Percentiles rank a stretch among this genome's conserved stretches.
Evolutionary conservation across 2,329 filamentous ascomycete species (phyloP).

Genomic region (Hypoxylon sp.): DNA sequence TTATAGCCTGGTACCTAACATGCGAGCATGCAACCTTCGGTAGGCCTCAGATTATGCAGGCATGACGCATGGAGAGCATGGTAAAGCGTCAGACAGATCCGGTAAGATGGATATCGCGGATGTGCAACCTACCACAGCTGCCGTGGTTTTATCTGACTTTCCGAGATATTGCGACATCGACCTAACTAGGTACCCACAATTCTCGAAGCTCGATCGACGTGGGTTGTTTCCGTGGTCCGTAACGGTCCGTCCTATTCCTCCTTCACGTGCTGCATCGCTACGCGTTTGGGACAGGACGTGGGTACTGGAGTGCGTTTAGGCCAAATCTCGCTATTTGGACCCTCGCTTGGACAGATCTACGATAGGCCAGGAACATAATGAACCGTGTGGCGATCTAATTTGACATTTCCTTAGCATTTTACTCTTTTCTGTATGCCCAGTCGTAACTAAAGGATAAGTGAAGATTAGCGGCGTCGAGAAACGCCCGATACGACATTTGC

Average conservation of each 20-base stretch:
- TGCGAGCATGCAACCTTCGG: slow-evolving; percentile 1
- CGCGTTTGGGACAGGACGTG: slow-evolving; percentile 17
- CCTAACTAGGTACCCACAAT: slow-evolving; percentile 10
- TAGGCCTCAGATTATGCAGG: slow-evolving; percentile 14
- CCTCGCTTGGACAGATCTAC: slow-evolving; percentile 7
- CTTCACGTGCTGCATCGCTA: slow-evolving; percentile 34
- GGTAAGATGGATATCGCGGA: slow-evolving; percentile 40
- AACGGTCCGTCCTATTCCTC: slow-evolving; percentile 28
- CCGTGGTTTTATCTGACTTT: slow-evolving; percentile 36
- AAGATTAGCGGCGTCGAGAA: slow-evolving; percentile 33
- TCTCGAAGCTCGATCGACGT: slow-evolving; percentile 31
- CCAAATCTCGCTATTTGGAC: slow-evolving; percentile 19
- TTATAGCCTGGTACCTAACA: background rate
- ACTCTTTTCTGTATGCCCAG: slow-evolving; percentile 15
- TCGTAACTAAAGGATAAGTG: slow-evolving; percentile 15
- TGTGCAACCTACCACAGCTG: slow-evolving; percentile 37
- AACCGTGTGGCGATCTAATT: slow-evolving; percentile 20
- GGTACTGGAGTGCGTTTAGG: slow-evolving; percentile 1
- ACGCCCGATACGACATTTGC: slow-evolving; percentile 41
- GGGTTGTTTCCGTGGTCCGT: slow-evolving; percentile 3
- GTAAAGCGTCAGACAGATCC: slow-evolving; percentile 42
- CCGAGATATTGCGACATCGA: slow-evolving; percentile 15
- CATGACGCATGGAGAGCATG: slow-evolving; percentile 24
- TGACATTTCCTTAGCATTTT: background rate
- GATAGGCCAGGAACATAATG: slow-evolving; percentile 11